A percentile compares a stretch with the other conserved stretches of the same genome.
These are phyloP conservation scores for Macrolepiota albuminosa DNA, from an alignment of 768 basidiomycete genomes.

Conservation along the genomic window DNA sequence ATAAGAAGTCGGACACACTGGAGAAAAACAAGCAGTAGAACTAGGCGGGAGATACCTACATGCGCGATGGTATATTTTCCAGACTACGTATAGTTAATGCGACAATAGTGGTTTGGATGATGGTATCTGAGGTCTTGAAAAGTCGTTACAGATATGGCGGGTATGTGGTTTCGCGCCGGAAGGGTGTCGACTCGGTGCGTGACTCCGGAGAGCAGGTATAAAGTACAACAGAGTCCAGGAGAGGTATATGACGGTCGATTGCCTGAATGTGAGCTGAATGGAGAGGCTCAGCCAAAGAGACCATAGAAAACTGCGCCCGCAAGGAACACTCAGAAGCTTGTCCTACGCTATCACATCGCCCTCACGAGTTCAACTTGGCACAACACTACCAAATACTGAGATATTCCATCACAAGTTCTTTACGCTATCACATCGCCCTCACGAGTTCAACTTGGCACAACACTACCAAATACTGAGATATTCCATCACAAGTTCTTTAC, in stretches of 20 bases:
- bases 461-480: constrained; percentile 14
- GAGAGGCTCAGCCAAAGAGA: constrained; percentile 1
- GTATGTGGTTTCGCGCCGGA: constrained; percentile 8
- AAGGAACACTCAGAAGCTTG: constrained; percentile 3
- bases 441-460: constrained; percentile 18
- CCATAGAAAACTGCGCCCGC: constrained; percentile 12
- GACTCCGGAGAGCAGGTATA: constrained; percentile 2
- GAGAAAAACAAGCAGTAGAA: neutral
- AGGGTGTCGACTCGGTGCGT: neutral
- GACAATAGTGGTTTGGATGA: neutral
- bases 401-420: neutral
- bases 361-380: constrained; percentile 16
- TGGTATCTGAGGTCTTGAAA: constrained; percentile 5
- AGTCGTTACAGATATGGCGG: constrained; percentile 10
- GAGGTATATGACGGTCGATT: neutral
- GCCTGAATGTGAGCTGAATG: constrained; percentile 4
- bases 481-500: neutral
- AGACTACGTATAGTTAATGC: constrained; percentile 1
- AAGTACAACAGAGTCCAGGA: constrained; percentile 3
- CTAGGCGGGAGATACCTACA: constrained; percentile 2
- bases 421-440: neutral
- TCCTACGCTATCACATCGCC: neutral
- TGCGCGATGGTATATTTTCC: constrained; percentile 7
- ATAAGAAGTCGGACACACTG: neutral
- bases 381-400: constrained; percentile 16